A percentile compares a stretch with the other conserved stretches of the same genome.
These are phyloP conservation scores for Verticillium klebahnii DNA, from an alignment of 2,329 filamentous ascomycete species.

Conservation along the genomic window DNA sequence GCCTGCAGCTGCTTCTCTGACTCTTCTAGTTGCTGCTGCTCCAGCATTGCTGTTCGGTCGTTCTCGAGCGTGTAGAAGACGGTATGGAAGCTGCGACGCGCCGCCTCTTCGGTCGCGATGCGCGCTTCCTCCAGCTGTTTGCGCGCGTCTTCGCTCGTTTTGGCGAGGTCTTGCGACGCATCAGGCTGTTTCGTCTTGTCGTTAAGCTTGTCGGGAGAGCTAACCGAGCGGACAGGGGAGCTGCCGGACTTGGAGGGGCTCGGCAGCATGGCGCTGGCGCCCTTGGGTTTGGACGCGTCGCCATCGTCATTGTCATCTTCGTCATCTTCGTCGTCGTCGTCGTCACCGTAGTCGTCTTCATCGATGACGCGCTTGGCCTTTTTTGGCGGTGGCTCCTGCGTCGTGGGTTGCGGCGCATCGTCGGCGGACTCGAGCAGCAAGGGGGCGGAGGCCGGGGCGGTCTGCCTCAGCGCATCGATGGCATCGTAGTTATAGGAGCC, in stretches of 20 bases:
- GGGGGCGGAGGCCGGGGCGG: conserved; percentile 48
- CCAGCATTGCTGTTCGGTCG: conserved; percentile 92
- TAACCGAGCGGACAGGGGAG: conserved; percentile 58
- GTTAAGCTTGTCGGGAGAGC: conserved; percentile 51
- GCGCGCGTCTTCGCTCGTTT: conserved; percentile 80
- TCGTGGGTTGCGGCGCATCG: conserved; percentile 39
- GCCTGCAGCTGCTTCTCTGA: conserved; percentile 94
- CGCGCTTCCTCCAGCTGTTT: conserved; percentile 92
- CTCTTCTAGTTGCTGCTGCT: conserved; percentile 95
- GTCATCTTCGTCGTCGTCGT: conserved; percentile 70
- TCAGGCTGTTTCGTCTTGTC: conserved; percentile 49
- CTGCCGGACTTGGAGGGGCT: conserved; percentile 68
- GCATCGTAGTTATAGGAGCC: conserved; percentile 46
- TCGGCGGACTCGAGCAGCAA: conserved; percentile 33
- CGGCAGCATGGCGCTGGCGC: conserved; percentile 52
- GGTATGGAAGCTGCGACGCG: conserved; percentile 85
- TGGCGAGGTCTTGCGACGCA: conserved; percentile 48
- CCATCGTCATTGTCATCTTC: conserved; percentile 52
- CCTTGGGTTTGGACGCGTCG: conserved; percentile 47
- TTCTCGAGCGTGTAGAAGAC: conserved; percentile 94
- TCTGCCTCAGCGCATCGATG: conserved; percentile 49
- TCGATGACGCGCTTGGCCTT: conserved; percentile 74
- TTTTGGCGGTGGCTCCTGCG: conserved; percentile 62
- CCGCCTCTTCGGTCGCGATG: conserved; percentile 83
- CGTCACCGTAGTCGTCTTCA: conserved; percentile 82